Conservation (phyloP, 306 rosid genomes). For the Vachellia collinsii region DNA sequence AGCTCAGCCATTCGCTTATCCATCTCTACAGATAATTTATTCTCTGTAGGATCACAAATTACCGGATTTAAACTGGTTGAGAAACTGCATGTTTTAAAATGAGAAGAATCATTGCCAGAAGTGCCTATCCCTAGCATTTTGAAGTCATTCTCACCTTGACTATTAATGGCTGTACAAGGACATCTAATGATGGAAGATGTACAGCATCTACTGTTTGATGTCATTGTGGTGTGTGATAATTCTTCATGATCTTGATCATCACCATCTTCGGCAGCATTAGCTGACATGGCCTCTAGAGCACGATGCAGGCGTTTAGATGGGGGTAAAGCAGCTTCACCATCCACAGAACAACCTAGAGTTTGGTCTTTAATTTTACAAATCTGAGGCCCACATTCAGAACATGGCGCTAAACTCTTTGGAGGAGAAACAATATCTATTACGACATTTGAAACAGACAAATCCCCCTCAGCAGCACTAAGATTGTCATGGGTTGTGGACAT, state of each 20-base stretch:
- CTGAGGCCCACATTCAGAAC: constrained; percentile 54
- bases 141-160: constrained; percentile 42
- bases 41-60: constrained; percentile 40
- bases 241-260: constrained; percentile 58
- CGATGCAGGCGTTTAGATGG: constrained; percentile 97
- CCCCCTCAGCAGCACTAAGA: constrained; percentile 50
- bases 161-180: constrained; percentile 41
- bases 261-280: constrained; percentile 79
- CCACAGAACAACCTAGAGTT: constrained; percentile 56
- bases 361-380: constrained; percentile 65
- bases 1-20: constrained; percentile 44
- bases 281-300: constrained; percentile 99
- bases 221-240: constrained; percentile 43
- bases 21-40: constrained; percentile 44
- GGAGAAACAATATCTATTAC: constrained; percentile 46
- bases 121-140: constrained; percentile 43
- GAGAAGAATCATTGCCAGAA: constrained; percentile 42
- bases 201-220: constrained; percentile 43
- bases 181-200: constrained; percentile 39
- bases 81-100: constrained; percentile 40
- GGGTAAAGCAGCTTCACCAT: constrained; percentile 91
- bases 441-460: constrained; percentile 37
- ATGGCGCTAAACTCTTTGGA: constrained; percentile 45
- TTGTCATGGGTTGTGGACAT: constrained; percentile 49
- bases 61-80: constrained; percentile 48